Evolutionary conservation across 805 yeast genomes (phyloP).

Genomic region (Metschnikowia peoriensis): DNA sequence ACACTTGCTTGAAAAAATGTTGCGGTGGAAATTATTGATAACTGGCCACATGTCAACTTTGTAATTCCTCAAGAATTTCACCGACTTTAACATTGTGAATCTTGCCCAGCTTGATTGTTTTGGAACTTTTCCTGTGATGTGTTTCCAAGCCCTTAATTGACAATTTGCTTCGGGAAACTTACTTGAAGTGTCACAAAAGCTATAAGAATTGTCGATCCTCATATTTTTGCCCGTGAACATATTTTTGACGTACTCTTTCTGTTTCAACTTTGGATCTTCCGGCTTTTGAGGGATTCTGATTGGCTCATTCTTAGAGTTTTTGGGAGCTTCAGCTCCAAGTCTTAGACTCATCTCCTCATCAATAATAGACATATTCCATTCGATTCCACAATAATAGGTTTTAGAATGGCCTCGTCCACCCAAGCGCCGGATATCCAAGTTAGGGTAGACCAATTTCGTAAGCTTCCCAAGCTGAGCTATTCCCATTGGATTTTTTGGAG

Average conservation of each 20-base stretch:
- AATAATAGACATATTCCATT: conserved; percentile 39
- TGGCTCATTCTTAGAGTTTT: background rate
- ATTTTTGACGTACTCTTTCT: too few species aligned
- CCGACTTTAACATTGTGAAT: background rate
- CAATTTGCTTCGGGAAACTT: background rate
- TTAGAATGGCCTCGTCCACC: conserved; percentile 44
- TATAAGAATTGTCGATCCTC: background rate
- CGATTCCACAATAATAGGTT: conserved; percentile 40
- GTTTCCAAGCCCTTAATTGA: background rate
- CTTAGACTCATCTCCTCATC: conserved; percentile 27
- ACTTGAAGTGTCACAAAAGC: background rate
- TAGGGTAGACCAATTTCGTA: conserved; percentile 40
- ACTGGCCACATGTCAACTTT: background rate
- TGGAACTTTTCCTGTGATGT: background rate
- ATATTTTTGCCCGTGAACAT: too few species aligned
- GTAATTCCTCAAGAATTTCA: background rate
- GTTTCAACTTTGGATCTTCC: too few species aligned
- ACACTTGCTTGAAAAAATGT: background rate
- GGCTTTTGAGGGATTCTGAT: background rate
- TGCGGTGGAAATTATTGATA: background rate
- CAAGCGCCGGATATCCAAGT: conserved; percentile 35
- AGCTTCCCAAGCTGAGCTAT: conserved; percentile 42
- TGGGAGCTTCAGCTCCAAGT: background rate
- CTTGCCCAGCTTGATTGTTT: background rate
- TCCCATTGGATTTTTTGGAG: conserved; percentile 23